phyloP scores from a whole-genome alignment of 148 eudicot genomes.

The Rhododendron williamsianum region DNA sequence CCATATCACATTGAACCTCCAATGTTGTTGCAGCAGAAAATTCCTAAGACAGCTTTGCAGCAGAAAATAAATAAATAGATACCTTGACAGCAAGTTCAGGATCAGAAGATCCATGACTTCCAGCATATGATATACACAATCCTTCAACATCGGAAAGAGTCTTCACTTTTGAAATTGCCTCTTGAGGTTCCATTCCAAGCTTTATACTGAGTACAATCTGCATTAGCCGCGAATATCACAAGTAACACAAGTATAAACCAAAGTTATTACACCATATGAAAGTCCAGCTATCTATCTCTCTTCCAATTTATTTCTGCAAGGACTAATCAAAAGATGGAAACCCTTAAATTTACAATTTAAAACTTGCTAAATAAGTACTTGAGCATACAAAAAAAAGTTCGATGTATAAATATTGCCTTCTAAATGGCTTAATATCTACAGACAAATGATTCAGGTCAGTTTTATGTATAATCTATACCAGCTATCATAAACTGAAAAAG shows the following conservation, averaged over 20 bases:
- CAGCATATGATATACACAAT: conserved; percentile 68
- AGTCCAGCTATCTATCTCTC: background rate
- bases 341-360: background rate
- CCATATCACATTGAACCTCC: background rate
- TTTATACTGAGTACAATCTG: conserved; percentile 84
- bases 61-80: background rate
- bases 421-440: background rate
- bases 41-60: background rate
- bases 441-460: background rate
- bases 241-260: background rate
- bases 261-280: background rate
- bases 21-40: background rate
- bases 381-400: background rate
- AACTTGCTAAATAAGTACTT: background rate
- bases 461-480: background rate
- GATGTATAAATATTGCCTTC: background rate
- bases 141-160: conserved; percentile 68
- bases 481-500: background rate
- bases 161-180: conserved; percentile 44
- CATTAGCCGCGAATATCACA: background rate
- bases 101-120: conserved; percentile 66
- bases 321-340: background rate
- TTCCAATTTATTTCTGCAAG: background rate
- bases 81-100: conserved; percentile 93
- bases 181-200: conserved; percentile 83